Conservation (phyloP, 129 eudicot genomes). For the Tagetes patula region DNA sequence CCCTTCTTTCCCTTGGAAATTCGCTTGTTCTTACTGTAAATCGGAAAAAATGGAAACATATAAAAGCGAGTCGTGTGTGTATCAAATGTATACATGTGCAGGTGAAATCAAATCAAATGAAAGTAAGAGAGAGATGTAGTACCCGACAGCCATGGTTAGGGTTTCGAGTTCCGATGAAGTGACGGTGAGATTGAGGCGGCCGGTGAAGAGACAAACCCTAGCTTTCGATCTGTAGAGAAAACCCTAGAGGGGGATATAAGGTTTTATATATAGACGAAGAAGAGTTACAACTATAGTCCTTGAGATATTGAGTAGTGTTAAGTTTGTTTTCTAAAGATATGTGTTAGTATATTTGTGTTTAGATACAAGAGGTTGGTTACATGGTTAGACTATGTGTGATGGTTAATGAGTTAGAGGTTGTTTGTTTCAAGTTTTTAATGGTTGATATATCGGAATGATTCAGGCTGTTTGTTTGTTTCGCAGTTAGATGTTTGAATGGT, state of each 20-base stretch:
- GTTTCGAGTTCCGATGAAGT: neutral
- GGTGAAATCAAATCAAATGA: neutral
- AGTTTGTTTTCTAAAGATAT: neutral
- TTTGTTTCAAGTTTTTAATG: too few relatives aligned
- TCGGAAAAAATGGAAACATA: neutral
- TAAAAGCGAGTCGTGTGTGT: neutral
- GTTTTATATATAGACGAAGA: neutral
- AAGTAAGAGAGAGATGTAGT: neutral
- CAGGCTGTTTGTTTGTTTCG: too few relatives aligned
- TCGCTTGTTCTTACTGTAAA: slow-evolving; percentile 50
- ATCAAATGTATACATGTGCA: neutral
- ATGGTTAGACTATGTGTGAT: too few relatives aligned
- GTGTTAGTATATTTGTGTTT: too few relatives aligned
- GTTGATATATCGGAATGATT: too few relatives aligned
- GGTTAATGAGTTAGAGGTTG: too few relatives aligned
- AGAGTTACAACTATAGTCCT: neutral
- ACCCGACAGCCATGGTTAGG: slow-evolving; percentile 57
- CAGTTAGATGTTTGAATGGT: too few relatives aligned
- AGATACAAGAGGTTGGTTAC: too few relatives aligned
- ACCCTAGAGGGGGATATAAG: slow-evolving; percentile 14
- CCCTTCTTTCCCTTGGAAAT: slow-evolving; percentile 57
- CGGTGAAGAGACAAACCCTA: slow-evolving; percentile 21
- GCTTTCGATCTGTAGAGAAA: slow-evolving; percentile 20
- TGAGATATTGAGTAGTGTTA: neutral
- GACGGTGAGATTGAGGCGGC: neutral